A percentile compares a stretch with the other conserved stretches of the same genome.
These are phyloP conservation scores for Cercis canadensis DNA, from an alignment of 306 rosid species.

Conservation along the genomic window DNA sequence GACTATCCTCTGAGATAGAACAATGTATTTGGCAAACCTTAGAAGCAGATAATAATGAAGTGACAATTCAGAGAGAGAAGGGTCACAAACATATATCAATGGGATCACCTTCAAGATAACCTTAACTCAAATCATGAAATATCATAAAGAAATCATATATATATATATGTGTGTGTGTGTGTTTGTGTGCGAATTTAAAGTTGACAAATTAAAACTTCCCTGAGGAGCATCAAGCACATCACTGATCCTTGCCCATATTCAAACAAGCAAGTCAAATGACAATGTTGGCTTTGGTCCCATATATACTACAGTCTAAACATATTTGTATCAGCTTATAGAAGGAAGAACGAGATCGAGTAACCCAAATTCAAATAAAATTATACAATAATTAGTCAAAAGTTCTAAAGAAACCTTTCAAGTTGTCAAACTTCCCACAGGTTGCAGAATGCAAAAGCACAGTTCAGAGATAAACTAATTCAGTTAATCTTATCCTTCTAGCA, in stretches of 20 bases:
- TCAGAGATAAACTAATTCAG: background rate
- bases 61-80: background rate
- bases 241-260: background rate
- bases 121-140: constrained; percentile 3
- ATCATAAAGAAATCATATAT: too few species aligned
- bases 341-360: too few species aligned
- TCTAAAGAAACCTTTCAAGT: too few species aligned
- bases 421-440: background rate
- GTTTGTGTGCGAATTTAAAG: too few species aligned
- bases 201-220: too few species aligned
- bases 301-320: constrained; percentile 11
- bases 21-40: background rate
- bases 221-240: background rate
- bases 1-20: background rate
- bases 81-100: background rate
- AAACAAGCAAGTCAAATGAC: background rate
- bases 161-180: too few species aligned
- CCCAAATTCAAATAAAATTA: background rate
- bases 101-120: background rate
- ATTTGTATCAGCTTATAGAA: background rate
- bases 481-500: background rate
- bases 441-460: background rate
- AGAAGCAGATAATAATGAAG: constrained; percentile 19
- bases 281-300: constrained; percentile 20
- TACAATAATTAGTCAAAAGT: background rate